Evolutionary conservation across 2,329 filamentous ascomycete genomes (phyloP).

Genomic region (Fusarium sp.): DNA sequence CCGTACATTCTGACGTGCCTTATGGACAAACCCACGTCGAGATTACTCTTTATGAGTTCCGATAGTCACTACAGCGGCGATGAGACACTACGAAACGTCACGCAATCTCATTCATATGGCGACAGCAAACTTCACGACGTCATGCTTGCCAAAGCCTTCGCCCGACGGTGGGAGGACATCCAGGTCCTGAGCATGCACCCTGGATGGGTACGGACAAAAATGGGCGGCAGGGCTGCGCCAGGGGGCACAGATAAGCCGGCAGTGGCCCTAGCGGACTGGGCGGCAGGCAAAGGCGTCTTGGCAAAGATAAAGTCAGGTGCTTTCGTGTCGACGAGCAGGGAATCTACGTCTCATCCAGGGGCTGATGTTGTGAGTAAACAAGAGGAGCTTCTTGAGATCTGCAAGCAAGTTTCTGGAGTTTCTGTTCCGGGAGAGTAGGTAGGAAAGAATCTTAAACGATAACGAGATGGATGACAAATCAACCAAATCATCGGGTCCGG

Average conservation of each 20-base stretch:
- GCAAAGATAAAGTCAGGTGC: slow-evolving; percentile 16
- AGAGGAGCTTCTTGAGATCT: slow-evolving; percentile 25
- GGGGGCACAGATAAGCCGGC: slow-evolving; percentile 14
- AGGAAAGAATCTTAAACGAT: not conserved
- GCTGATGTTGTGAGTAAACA: slow-evolving; percentile 28
- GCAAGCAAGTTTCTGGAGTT: slow-evolving; percentile 22
- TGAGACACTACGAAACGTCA: slow-evolving; percentile 20
- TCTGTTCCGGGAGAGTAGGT: not conserved
- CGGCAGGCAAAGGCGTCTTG: slow-evolving; percentile 23
- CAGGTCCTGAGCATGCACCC: slow-evolving; percentile 39
- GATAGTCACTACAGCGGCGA: slow-evolving; percentile 37
- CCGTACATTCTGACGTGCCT: slow-evolving; percentile 35
- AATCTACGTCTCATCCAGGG: slow-evolving; percentile 20
- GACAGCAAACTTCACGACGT: slow-evolving; percentile 38
- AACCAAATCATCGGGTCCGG: not conserved
- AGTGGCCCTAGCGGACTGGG: slow-evolving; percentile 28
- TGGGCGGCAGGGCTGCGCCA: slow-evolving; percentile 32
- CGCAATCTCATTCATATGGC: slow-evolving; percentile 33
- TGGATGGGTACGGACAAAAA: slow-evolving; percentile 38
- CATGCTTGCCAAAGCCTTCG: slow-evolving; percentile 37
- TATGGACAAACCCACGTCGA: slow-evolving; percentile 25
- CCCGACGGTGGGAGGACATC: slow-evolving; percentile 25
- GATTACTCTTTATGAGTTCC: slow-evolving; percentile 34
- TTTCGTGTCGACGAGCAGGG: slow-evolving; percentile 26
- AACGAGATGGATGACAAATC: not conserved